These are phyloP conservation scores for Dactylellina leptospora DNA, from an alignment of 2,329 filamentous ascomycete species.

Conservation along the genomic window DNA sequence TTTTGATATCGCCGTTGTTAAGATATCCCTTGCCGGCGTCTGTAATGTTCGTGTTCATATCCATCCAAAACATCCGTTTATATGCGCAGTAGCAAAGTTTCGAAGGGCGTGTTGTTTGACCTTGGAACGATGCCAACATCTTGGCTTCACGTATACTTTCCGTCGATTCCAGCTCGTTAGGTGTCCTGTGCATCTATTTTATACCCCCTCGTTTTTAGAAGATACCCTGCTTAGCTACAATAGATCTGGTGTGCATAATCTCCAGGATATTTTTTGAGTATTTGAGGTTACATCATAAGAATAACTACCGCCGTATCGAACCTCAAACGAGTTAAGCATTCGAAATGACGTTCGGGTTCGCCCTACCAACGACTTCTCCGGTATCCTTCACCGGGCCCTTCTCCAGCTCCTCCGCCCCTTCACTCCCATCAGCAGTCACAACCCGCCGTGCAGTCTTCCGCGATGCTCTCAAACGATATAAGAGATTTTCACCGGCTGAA, in stretches of 20 bases:
- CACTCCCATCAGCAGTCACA: slow-evolving; percentile 81
- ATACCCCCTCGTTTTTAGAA: background rate
- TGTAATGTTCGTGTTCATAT: no score
- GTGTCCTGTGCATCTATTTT: background rate
- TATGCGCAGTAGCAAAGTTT: background rate
- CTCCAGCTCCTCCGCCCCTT: slow-evolving; percentile 83
- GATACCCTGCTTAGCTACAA: no score
- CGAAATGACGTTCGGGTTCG: slow-evolving; percentile 86
- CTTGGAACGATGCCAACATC: slow-evolving; percentile 25
- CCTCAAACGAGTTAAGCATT: no score
- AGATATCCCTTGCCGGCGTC: no score
- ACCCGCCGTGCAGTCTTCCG: slow-evolving; percentile 84
- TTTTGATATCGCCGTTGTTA: no score
- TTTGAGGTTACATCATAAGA: no score
- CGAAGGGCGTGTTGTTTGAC: slow-evolving; percentile 25
- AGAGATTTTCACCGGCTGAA: slow-evolving; percentile 74
- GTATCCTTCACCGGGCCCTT: slow-evolving; percentile 83
- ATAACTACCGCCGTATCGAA: no score
- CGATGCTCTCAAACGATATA: slow-evolving; percentile 86
- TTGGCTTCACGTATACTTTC: slow-evolving; percentile 30
- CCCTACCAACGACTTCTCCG: slow-evolving; percentile 86
- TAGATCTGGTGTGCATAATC: no score
- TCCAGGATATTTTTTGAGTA: no score
- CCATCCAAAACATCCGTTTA: no score
- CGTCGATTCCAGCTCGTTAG: background rate